Evolutionary conservation across 2,329 filamentous ascomycete genomes (phyloP), one percentile per base, ranked within the genome.

Genomic region (Parasarocladium wereldwijsianum): DNA sequence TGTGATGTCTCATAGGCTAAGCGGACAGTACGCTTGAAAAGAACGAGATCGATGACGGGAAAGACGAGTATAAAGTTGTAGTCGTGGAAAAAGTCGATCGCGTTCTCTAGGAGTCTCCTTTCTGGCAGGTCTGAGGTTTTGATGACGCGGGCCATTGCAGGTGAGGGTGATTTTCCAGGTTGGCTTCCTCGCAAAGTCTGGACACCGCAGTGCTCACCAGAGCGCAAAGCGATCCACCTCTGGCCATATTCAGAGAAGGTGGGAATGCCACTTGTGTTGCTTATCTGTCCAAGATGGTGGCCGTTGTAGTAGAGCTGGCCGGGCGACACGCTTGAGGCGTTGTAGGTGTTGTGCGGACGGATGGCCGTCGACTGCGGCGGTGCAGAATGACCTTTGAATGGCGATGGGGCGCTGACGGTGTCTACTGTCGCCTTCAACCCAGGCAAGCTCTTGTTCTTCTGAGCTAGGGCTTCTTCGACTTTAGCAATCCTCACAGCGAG

Each of bases 11-110:
- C 36, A 34, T 64, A 66, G 3, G 58, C 62, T 2, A 40, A 29
- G 0, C 49, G 44, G 13, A 64, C 46, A 1, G 54, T 62, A 6
- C 52, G 41, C 7, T 37, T 33, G 34, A 65, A 65, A 2, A 63
- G 37, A 0, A 48, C 42, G 2, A 36, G 29, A 32, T 65, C 59
- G 8, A 64, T 35, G 6, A 59, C 27, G 1, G 62, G 62, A 29
- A 65, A 62, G 1, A 58, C 42, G 1, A 49, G 45, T 14, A 47
- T 49, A 37, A 61, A 42, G 4, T 52, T 36, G 1, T 44, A 49
- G 0, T 34, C 16, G 7, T 29, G 31, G 23, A 35, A 44, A 0
- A 30, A 23, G 3, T 26, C 24, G 8, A 41, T 15, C 22, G 25
- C 40, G 13, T 25, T 28, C 8, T 39, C 32, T 7, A 51, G 36